These are phyloP conservation scores for Santalum album DNA, from an alignment of 164 flowering plant species.

Conservation along the genomic window DNA sequence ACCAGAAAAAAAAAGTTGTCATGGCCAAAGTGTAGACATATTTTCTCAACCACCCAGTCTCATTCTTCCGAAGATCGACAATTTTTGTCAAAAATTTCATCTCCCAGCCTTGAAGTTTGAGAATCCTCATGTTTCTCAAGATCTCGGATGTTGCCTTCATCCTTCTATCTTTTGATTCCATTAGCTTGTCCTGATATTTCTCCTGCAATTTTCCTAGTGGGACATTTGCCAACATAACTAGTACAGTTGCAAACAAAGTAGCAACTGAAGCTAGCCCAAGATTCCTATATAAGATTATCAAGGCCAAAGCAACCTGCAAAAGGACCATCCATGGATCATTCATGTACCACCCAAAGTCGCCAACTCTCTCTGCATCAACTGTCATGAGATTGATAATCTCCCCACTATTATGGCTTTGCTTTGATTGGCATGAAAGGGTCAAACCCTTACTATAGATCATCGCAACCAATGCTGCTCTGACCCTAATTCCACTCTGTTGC, in stretches of 20 bases:
- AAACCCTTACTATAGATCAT: constrained; percentile 51
- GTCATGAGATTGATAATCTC: constrained; percentile 71
- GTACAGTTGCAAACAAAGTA: constrained; percentile 37
- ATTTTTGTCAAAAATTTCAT: constrained; percentile 58
- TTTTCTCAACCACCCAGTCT: constrained; percentile 49
- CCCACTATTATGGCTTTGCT: constrained; percentile 53
- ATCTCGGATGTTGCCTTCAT: constrained; percentile 69
- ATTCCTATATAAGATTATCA: constrained; percentile 49
- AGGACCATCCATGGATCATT: constrained; percentile 65
- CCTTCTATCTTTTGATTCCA: constrained; percentile 64
- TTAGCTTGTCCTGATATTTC: constrained; percentile 44
- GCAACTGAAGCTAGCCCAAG: constrained; percentile 61
- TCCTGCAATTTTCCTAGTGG: constrained; percentile 48
- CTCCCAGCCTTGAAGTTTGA: constrained; percentile 83
- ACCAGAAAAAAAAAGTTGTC: constrained; percentile 46
- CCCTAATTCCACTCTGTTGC: constrained; percentile 40
- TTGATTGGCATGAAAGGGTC: constrained; percentile 54
- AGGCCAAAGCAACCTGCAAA: constrained; percentile 47
- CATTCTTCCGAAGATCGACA: constrained; percentile 37
- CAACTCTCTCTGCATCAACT: constrained; percentile 66
- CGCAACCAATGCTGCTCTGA: constrained; percentile 35
- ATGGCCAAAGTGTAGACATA: constrained; percentile 34
- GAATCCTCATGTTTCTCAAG: constrained; percentile 71
- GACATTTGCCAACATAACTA: constrained; percentile 48
- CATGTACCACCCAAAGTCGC: constrained; percentile 50